These are phyloP conservation scores for Plasmopara viticola DNA, from an alignment of 352 stramenopile species.

Conservation along the genomic window DNA sequence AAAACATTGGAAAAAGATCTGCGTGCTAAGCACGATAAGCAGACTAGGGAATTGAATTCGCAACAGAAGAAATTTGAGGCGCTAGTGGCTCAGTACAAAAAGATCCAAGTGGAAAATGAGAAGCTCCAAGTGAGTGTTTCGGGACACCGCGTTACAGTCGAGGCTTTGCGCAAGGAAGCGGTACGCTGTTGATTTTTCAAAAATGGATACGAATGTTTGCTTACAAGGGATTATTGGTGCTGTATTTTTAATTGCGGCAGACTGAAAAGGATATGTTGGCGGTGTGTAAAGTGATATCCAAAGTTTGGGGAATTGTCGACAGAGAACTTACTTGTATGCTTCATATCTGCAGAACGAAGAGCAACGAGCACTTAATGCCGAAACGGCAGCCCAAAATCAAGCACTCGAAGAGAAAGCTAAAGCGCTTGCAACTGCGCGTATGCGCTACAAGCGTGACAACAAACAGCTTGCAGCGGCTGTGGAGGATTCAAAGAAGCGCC, in stretches of 20 bases:
- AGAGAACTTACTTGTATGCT: slow-evolving; percentile 1
- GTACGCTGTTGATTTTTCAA: slow-evolving; percentile 24
- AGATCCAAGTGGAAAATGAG: slow-evolving; percentile 79
- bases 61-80: slow-evolving; percentile 80
- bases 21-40: slow-evolving; percentile 64
- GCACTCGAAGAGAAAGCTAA: slow-evolving; percentile 85
- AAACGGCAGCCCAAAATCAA: slow-evolving; percentile 78
- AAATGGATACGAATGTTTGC: not conserved
- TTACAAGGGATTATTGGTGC: slow-evolving; percentile 10
- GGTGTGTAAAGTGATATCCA: slow-evolving; percentile 28
- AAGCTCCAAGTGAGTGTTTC: slow-evolving; percentile 62
- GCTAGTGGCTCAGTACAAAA: slow-evolving; percentile 74
- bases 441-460: slow-evolving; percentile 88
- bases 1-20: slow-evolving; percentile 67
- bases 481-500: slow-evolving; percentile 74
- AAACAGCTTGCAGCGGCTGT: slow-evolving; percentile 66
- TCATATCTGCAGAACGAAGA: slow-evolving; percentile 67
- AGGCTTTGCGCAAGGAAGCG: slow-evolving; percentile 77
- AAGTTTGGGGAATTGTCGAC: not conserved
- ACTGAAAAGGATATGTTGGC: slow-evolving; percentile 84
- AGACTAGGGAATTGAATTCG: slow-evolving; percentile 56
- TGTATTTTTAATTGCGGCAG: slow-evolving; percentile 26
- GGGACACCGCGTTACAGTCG: slow-evolving; percentile 55
- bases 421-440: slow-evolving; percentile 74
- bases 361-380: slow-evolving; percentile 76